Percentiles rank a stretch among this genome's conserved stretches.
Conservation (phyloP, 129 eudicot genomes). For the Chrysanthemum makinoi region DNA sequence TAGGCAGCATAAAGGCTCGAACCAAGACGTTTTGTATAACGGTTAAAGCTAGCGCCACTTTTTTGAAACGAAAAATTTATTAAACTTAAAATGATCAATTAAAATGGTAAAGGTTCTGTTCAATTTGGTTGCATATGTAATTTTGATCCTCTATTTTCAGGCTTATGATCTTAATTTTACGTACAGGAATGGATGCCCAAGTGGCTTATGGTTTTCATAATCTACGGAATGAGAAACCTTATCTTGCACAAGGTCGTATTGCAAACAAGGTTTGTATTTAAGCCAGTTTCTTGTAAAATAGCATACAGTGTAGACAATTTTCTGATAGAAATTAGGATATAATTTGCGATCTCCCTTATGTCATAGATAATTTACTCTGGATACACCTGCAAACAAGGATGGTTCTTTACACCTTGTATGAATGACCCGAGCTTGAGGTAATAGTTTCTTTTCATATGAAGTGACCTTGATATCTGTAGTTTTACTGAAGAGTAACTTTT, state of each 20-base stretch:
- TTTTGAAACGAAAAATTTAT: background rate
- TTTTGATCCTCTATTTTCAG: background rate
- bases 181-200: constrained; percentile 96
- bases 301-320: background rate
- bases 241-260: constrained; percentile 89
- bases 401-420: constrained; percentile 84
- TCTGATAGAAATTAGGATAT: background rate
- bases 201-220: constrained; percentile 90
- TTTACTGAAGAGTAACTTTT: background rate
- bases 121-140: background rate
- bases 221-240: constrained; percentile 84
- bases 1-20: too few species aligned
- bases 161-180: constrained; percentile 13
- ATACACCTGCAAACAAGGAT: constrained; percentile 85
- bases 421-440: constrained; percentile 84
- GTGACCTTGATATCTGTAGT: constrained; percentile 1
- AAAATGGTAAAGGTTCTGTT: background rate
- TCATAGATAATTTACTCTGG: constrained; percentile 76
- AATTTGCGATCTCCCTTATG: background rate
- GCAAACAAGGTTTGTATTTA: constrained; percentile 69
- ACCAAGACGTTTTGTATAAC: too few species aligned
- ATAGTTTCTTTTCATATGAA: constrained; percentile 14
- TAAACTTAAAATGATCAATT: background rate
- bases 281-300: background rate
- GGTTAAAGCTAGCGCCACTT: too few species aligned